Base-by-base conservation (phyloP, 2,329 filamentous ascomycete genomes). In the Aspergillus niger region DNA sequence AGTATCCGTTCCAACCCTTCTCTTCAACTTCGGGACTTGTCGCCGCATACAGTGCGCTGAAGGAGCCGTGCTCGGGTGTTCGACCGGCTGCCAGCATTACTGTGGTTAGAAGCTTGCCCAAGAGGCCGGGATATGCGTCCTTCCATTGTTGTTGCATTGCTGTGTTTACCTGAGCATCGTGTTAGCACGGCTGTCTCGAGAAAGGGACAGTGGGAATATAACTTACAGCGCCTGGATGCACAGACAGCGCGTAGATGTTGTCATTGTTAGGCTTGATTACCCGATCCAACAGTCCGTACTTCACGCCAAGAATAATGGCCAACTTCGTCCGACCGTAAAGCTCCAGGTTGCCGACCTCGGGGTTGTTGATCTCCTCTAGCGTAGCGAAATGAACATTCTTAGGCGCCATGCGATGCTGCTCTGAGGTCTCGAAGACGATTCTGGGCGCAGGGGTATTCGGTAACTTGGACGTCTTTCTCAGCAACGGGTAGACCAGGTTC, bases 61-160 rank as follows among this genome's bases (percentile, higher is more conserved):
- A 81, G 0, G 79, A 74, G 0, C 79, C 80, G 47, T 82, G 78
- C 60, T 81, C 74, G 0, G 72, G 66, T 28, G 74, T 72, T 0
- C 79, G 72, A 1, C 79, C 73, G 2, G 74, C 60, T 0, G 73
- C 63, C 6, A 74, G 57, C 73, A 75, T 78, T 0, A 70, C 67
- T 59, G 67, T 75, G 0, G 75, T 72, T 2, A 80, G 60, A 1
- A 80, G 62, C 26, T 74, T 75, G 1, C 79, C 79, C 0, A 74
- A 71, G 0, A 81, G 64, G 0, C 78, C 77, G 0, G 78, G 79
- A 48, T 80, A 81, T 0, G 79, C 78, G 15, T 79, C 76, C 59
- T 81, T 80, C 77, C 77, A 81, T 59, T 81, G 78, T 55, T 80
- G 70, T 55, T 80, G 77, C 74, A 80, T 80, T 3, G 72, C 71